A percentile compares a stretch with the other conserved stretches of the same genome.
Evolutionary conservation across 2,329 filamentous ascomycete species (phyloP).

Genomic region (Epichloe baconii): DNA sequence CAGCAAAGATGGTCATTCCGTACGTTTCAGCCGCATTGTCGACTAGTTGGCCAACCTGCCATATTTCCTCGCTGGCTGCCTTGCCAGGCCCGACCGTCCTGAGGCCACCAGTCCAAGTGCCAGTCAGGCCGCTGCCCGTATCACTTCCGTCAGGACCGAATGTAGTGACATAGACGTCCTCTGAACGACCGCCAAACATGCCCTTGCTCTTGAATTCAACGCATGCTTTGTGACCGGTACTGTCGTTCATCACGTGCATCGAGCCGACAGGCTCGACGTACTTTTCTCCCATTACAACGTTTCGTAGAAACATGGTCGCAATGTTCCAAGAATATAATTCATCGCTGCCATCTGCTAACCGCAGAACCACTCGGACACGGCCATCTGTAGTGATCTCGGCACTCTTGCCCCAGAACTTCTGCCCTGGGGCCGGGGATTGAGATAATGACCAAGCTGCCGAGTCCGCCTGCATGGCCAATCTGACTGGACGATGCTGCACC

Average conservation of each 20-base stretch:
- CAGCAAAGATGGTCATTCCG: constrained; percentile 79
- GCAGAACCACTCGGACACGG: constrained; percentile 63
- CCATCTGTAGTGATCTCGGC: constrained; percentile 91
- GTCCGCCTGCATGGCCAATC: constrained; percentile 88
- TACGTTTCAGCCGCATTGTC: constrained; percentile 70
- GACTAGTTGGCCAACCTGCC: constrained; percentile 67
- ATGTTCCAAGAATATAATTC: constrained; percentile 83
- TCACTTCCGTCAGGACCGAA: constrained; percentile 53
- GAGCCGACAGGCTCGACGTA: constrained; percentile 90
- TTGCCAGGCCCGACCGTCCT: constrained; percentile 51
- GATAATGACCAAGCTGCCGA: constrained; percentile 72
- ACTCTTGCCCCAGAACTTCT: constrained; percentile 98
- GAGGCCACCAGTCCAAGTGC: constrained; percentile 75
- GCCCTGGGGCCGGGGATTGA: constrained; percentile 75
- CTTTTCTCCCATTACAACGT: constrained; percentile 96
- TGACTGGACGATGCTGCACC: constrained; percentile 81
- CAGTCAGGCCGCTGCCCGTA: constrained; percentile 54
- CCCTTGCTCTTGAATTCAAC: constrained; percentile 88
- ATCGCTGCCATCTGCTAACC: constrained; percentile 49
- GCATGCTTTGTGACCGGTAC: constrained; percentile 68
- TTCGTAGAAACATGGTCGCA: constrained; percentile 82
- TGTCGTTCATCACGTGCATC: constrained; percentile 78
- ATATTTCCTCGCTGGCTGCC: constrained; percentile 53
- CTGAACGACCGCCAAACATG: constrained; percentile 90
- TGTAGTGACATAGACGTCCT: constrained; percentile 72